A percentile compares a stretch with the other conserved stretches of the same genome.
Evolutionary conservation across 805 yeast genomes (phyloP).

Genomic region (Hanseniaspora lindneri): DNA sequence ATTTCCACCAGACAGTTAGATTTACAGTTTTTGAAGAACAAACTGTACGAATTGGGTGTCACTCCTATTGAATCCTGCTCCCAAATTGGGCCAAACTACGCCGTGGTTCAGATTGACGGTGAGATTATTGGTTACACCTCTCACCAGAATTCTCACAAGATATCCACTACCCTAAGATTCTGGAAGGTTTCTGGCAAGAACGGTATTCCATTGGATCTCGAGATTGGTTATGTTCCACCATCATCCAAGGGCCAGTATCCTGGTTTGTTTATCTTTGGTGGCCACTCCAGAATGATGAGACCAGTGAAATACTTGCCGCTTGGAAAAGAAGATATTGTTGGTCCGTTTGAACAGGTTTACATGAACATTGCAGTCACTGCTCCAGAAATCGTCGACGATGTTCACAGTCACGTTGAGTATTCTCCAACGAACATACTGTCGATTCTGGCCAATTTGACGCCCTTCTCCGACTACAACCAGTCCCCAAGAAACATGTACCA

Average conservation of each 20-base stretch:
- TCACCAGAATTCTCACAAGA: constrained; percentile 71
- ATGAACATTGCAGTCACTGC: constrained; percentile 94
- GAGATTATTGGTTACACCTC: constrained; percentile 86
- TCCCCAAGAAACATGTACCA: constrained; percentile 99
- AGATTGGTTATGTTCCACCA: constrained; percentile 94
- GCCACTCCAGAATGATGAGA: constrained; percentile 88
- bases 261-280: constrained; percentile 83
- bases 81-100: constrained; percentile 77
- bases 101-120: constrained; percentile 92
- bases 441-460: constrained; percentile 91
- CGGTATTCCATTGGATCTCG: constrained; percentile 74
- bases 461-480: constrained; percentile 96
- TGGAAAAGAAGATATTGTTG: constrained; percentile 73
- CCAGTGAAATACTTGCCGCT: constrained; percentile 86
- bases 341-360: constrained; percentile 96
- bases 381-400: constrained; percentile 66
- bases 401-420: constrained; percentile 87
- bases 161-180: constrained; percentile 80
- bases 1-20: constrained; percentile 70
- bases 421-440: constrained; percentile 91
- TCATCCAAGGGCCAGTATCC: constrained; percentile 93
- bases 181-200: constrained; percentile 71
- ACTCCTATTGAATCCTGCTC: constrained; percentile 58
- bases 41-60: constrained; percentile 64
- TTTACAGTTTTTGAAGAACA: constrained; percentile 55